Base-by-base conservation (phyloP, 2,329 filamentous ascomycete genomes). In the Aspergillus calidoustus region DNA sequence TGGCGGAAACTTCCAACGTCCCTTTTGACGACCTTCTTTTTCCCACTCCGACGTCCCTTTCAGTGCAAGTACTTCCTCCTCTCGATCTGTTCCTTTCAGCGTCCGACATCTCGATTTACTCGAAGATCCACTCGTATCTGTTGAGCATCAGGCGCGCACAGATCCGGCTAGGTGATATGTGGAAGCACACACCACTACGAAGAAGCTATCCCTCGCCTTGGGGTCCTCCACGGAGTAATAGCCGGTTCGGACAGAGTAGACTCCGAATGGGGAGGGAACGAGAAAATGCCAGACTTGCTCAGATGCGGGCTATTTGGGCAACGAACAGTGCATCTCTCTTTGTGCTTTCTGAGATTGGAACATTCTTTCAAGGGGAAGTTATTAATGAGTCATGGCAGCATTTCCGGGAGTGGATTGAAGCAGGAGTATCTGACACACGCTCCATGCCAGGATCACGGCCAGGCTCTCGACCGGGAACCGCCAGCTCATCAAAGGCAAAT, bases 361-460 rank as follows among this genome's bases (percentile, higher is more conserved):
- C 88, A 3, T 98, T 96, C 70, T 87, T 98, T 49, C 94, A 97
- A 75, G 92, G 91, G 1, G 93, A 97, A 72, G 89, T 98, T 7
- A 89, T 97, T 15, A 87, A 89, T 62, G 88, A 89, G 34, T 88
- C 92, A 1, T 97, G 93, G 87, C 85, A 89, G 17, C 88, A 91
- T 55, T 93, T 98, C 68, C 86, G 90, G 57, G 75, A 77, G 15
- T 97, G 93, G 92, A 81, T 96, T 19, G 82, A 82, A 30, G 81
- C 81, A 11, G 80, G 80, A 4, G 74, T 67, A 62, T 53, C 69
- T 58, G 57, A 63, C 62, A 62, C 63, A 64, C 56, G 59, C 2
- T 74, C 73, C 30, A 61, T 66, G 19, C 53, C 69, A 48, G 66
- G 65, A 7, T 81, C 78, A 55, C 73, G 77, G 19, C 54, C 69